phyloP scores from a whole-genome alignment of 73 alveolate species.

The Paramecium primaurelia region DNA sequence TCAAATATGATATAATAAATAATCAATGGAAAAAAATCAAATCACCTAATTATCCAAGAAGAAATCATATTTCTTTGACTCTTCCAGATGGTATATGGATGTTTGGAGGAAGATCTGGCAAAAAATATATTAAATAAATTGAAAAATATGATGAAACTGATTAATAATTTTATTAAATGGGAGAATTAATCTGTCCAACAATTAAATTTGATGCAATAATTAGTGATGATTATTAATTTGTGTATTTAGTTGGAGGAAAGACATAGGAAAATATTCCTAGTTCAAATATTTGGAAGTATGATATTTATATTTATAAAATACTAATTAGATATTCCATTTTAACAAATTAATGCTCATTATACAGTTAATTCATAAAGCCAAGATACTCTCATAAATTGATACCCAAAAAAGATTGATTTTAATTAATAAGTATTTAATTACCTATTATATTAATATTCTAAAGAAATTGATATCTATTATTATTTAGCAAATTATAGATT shows the following conservation, averaged over 20 bases:
- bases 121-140: neutral
- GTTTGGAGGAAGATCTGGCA: slow-evolving; percentile 33
- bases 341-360: neutral
- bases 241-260: slow-evolving; percentile 38
- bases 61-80: neutral
- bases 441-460: neutral
- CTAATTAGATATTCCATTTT: neutral
- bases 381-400: slow-evolving; percentile 18
- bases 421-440: neutral
- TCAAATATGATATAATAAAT: neutral
- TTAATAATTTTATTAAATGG: neutral
- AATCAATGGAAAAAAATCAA: neutral
- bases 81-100: slow-evolving; percentile 49
- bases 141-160: slow-evolving; percentile 40
- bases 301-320: neutral
- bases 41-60: neutral
- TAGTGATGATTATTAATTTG: slow-evolving; percentile 23
- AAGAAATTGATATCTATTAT: neutral
- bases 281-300: slow-evolving; percentile 18
- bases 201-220: slow-evolving; percentile 24
- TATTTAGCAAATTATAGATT: neutral
- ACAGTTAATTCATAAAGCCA: neutral
- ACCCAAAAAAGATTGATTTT: slow-evolving; percentile 4
- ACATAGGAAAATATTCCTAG: slow-evolving; percentile 4
- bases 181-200: neutral